These are phyloP conservation scores for Microsporum ferrugineum DNA, from an alignment of 2,329 filamentous ascomycete genomes.

Conservation along the genomic window DNA sequence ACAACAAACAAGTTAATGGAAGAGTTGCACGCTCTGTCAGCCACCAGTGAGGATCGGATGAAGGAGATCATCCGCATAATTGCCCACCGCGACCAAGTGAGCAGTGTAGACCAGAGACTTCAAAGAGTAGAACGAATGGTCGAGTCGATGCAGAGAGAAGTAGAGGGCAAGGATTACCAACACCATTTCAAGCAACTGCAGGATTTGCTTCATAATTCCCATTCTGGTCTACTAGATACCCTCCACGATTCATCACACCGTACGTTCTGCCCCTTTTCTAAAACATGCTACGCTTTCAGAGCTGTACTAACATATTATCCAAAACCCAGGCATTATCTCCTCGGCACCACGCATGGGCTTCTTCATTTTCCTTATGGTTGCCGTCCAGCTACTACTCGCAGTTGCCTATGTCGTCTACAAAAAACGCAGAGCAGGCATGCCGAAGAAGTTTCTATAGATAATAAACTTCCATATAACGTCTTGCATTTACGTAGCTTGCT, in stretches of 20 bases:
- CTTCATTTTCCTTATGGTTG: slow-evolving; percentile 60
- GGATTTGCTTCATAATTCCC: slow-evolving; percentile 42
- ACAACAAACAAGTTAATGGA: slow-evolving; percentile 46
- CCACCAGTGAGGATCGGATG: slow-evolving; percentile 43
- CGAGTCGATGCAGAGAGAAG: slow-evolving; percentile 41
- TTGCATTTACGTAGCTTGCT: slow-evolving; percentile 1
- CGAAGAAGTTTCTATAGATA: slow-evolving; percentile 79
- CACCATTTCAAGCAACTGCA: slow-evolving; percentile 45
- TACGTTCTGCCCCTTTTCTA: slow-evolving; percentile 25
- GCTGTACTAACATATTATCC: slow-evolving; percentile 5
- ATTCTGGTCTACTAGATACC: slow-evolving; percentile 41
- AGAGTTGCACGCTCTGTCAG: slow-evolving; percentile 44
- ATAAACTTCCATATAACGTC: background rate
- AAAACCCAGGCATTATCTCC: slow-evolving; percentile 37
- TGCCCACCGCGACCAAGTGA: slow-evolving; percentile 29
- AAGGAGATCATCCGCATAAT: slow-evolving; percentile 37
- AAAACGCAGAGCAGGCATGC: slow-evolving; percentile 58
- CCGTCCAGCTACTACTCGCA: slow-evolving; percentile 60
- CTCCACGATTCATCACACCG: slow-evolving; percentile 42
- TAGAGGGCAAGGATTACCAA: slow-evolving; percentile 48
- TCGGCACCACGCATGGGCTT: slow-evolving; percentile 48
- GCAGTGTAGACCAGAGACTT: slow-evolving; percentile 36
- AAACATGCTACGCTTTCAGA: slow-evolving; percentile 13
- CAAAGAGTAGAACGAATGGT: slow-evolving; percentile 44
- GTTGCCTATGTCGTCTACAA: slow-evolving; percentile 68